Conservation (phyloP, 805 yeast species). For the Lipomyces orientalis region DNA sequence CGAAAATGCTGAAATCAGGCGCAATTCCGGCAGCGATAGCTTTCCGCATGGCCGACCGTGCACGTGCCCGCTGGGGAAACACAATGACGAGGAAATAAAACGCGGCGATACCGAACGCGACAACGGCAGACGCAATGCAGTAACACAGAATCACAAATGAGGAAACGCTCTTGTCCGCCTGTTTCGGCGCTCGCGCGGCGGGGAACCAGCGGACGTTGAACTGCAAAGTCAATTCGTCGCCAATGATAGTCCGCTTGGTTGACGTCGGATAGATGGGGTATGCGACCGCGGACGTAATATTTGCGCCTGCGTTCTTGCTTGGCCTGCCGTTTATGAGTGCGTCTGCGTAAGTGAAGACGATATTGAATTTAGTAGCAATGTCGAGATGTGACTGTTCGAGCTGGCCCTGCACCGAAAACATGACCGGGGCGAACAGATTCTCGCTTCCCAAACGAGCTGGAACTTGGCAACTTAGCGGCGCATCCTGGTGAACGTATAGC, state of each 20-base stretch:
- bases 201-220: conserved; percentile 64
- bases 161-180: conserved; percentile 23
- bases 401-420: conserved; percentile 68
- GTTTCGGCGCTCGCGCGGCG: conserved; percentile 26
- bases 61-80: conserved; percentile 37
- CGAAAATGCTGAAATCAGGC: conserved; percentile 33
- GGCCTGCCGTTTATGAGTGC: conserved; percentile 44
- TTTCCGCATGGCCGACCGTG: conserved; percentile 25
- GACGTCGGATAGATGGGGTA: conserved; percentile 25
- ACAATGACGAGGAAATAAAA: conserved; percentile 37
- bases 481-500: conserved; percentile 76
- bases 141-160: conserved; percentile 35
- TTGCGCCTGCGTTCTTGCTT: conserved; percentile 42
- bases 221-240: conserved; percentile 62
- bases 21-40: conserved; percentile 29
- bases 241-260: conserved; percentile 63
- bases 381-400: conserved; percentile 72
- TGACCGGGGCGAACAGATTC: conserved; percentile 55
- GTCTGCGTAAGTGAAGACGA: conserved; percentile 51
- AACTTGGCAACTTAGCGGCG: conserved; percentile 71
- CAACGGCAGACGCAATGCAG: conserved; percentile 36
- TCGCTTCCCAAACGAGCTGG: conserved; percentile 54
- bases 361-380: conserved; percentile 62
- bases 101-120: conserved; percentile 32
- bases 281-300: conserved; percentile 33